phyloP scores from a whole-genome alignment of 129 eudicot genomes.

The Saussurea involucrata region DNA sequence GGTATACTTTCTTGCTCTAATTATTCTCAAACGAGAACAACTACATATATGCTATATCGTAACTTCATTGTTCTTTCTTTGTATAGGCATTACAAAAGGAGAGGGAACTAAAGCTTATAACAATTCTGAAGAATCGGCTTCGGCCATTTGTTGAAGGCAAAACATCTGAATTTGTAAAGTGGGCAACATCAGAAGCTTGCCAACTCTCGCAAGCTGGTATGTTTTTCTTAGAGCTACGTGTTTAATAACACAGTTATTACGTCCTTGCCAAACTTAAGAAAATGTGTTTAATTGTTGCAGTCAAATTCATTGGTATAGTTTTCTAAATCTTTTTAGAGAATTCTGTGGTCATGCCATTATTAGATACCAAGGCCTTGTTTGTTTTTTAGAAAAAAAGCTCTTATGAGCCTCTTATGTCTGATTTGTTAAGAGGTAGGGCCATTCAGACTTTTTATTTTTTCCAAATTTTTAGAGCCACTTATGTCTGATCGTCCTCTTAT shows the following conservation, averaged over 20 bases:
- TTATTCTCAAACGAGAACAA: background rate
- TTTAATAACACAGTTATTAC: background rate
- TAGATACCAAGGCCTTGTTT: too few relatives aligned
- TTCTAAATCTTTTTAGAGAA: too few relatives aligned
- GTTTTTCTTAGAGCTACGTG: background rate
- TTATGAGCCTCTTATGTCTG: too few relatives aligned
- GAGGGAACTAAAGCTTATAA: slow-evolving; percentile 72
- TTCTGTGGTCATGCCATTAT: background rate
- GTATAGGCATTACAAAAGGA: slow-evolving; percentile 65
- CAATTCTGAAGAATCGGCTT: slow-evolving; percentile 60
- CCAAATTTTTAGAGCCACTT: too few relatives aligned
- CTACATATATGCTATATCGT: background rate
- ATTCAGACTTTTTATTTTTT: too few relatives aligned
- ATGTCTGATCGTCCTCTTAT: too few relatives aligned
- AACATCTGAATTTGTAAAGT: slow-evolving; percentile 54
- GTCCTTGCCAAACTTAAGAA: background rate
- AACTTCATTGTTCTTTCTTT: background rate
- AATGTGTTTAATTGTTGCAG: background rate
- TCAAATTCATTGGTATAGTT: background rate
- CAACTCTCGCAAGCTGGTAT: slow-evolving; percentile 83
- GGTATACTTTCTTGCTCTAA: slow-evolving; percentile 28
- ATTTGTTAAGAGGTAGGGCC: too few relatives aligned
- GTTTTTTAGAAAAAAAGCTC: too few relatives aligned
- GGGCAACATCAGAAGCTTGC: slow-evolving; percentile 78
- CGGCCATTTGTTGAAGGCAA: slow-evolving; percentile 67